Base-by-base conservation (phyloP, 1,139 yeast genomes). In the Protomyces gravidus region DNA sequence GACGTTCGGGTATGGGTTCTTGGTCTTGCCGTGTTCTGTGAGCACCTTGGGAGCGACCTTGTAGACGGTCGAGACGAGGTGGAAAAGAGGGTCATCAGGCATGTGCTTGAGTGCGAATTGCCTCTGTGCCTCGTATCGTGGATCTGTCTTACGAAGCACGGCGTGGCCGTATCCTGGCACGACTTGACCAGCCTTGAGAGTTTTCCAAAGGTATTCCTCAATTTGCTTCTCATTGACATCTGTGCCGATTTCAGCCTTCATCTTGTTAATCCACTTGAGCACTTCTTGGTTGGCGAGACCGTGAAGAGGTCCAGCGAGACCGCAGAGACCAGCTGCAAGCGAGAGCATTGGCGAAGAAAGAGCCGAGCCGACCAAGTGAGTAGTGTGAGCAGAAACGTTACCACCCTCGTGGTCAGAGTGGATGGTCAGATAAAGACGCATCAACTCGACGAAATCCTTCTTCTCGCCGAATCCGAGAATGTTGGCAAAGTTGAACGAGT, bases 351-450 rank as follows among this genome's bases (percentile, higher is more conserved):
- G 97, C 63, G 95, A 89, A 26, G 96, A 85, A 69, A 90, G 81
- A 62, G 97, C 97, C 39, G 96, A 87, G 68, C 97, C 97, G 66
- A 90, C 97, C 76, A 90, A 81, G 77, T 90, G 97, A 67, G 97
- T 89, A 70, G 97, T 84, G 80, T 90, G 97, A 58, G 97, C 97
- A 65, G 96, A 88, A 65, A 90, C 97, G 73, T 90, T 90, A 76
- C 97, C 97, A 78, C 97, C 97, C 79, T 90, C 97, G 78, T 90
- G 97, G 76, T 90, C 97, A 61, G 95, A 89, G 80, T 90, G 97
- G 71, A 90, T 85, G 67, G 96, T 88, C 72, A 89, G 81, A 81
- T 90, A 90, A 71, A 90, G 81, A 79, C 97, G 84, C 84, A 89
- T 84, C 71, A 90, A 82, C 76, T 89, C 95, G 64, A 86, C 82